Evolutionary conservation across 805 yeast species (phyloP).

Genomic region (Lipomyces yamanashiensis): DNA sequence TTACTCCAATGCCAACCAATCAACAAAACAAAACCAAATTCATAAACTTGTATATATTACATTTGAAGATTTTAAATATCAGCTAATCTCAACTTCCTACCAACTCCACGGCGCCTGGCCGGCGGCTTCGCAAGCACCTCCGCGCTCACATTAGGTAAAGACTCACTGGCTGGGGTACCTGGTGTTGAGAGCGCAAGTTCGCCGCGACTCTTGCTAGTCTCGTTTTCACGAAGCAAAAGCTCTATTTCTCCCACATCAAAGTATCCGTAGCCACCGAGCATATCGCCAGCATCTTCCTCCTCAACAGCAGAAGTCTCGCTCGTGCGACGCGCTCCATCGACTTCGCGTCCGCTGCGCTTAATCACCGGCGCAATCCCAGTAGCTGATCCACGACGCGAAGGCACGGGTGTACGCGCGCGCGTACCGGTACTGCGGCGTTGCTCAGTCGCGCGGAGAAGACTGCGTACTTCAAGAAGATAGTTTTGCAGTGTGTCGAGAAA

Average conservation of each 20-base stretch:
- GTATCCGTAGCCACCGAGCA: constrained; percentile 85
- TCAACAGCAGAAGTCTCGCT: constrained; percentile 19
- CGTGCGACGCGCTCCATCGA: constrained; percentile 18
- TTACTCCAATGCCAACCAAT: neutral
- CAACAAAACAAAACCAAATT: neutral
- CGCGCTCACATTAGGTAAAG: neutral
- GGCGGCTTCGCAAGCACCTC: constrained; percentile 2
- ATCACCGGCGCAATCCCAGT: neutral
- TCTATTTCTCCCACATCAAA: constrained; percentile 75
- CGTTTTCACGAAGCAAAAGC: constrained; percentile 61
- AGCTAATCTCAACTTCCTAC: constrained; percentile 64
- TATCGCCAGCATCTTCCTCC: constrained; percentile 45
- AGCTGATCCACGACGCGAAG: constrained; percentile 16
- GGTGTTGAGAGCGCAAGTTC: constrained; percentile 2
- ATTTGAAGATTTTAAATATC: constrained; percentile 55
- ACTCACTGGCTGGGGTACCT: constrained; percentile 6
- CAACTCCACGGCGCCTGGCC: constrained; percentile 58
- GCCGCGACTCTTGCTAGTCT: constrained; percentile 45
- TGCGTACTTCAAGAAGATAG: constrained; percentile 62
- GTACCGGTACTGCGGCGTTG: constrained; percentile 32
- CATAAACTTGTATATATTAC: too few species aligned
- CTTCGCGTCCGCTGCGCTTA: constrained; percentile 26
- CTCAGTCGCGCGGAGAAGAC: constrained; percentile 46
- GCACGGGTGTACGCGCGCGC: constrained; percentile 37
- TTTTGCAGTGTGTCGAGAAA: constrained; percentile 70